These are phyloP conservation scores for Catenaria anguillulae DNA, from an alignment of 371 early-diverging fungal genomes.

Conservation along the genomic window DNA sequence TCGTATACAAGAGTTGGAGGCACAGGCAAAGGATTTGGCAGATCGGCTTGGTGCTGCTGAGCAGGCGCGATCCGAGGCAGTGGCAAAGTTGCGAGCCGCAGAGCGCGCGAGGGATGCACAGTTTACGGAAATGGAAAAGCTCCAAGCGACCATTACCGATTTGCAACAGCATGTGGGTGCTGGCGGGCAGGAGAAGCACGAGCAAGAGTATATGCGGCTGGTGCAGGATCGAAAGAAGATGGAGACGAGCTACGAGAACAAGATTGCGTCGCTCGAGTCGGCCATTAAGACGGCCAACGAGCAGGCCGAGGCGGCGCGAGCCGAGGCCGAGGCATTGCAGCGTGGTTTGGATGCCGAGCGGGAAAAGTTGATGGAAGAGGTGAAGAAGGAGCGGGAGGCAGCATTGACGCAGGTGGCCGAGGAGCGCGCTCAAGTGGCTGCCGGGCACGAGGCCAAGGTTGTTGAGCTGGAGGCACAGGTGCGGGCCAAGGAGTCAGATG, in stretches of 20 bases:
- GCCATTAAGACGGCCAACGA: not conserved
- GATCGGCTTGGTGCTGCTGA: not conserved
- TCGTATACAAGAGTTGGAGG: not conserved
- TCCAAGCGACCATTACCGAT: not conserved
- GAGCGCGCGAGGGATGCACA: not conserved
- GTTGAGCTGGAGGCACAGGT: not conserved
- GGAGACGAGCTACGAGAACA: constrained; percentile 3
- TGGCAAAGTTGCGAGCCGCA: not conserved
- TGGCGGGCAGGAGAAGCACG: not conserved
- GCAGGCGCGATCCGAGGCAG: not conserved
- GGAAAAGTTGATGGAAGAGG: too few species aligned
- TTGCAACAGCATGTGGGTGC: not conserved
- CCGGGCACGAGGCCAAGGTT: not conserved
- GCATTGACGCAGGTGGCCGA: not conserved
- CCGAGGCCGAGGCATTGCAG: not conserved
- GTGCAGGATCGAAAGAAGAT: constrained; percentile 7
- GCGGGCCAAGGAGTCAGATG: not conserved
- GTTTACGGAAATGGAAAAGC: not conserved
- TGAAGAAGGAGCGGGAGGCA: too few species aligned
- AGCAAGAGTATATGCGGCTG: constrained; percentile 3
- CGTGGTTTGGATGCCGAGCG: not conserved
- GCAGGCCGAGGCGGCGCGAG: not conserved
- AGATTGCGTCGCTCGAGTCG: not conserved
- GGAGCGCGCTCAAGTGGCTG: not conserved
- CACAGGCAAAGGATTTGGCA: not conserved